These are phyloP conservation scores for Lepiota brunneoincarnata DNA, from an alignment of 768 basidiomycete species.

Conservation along the genomic window DNA sequence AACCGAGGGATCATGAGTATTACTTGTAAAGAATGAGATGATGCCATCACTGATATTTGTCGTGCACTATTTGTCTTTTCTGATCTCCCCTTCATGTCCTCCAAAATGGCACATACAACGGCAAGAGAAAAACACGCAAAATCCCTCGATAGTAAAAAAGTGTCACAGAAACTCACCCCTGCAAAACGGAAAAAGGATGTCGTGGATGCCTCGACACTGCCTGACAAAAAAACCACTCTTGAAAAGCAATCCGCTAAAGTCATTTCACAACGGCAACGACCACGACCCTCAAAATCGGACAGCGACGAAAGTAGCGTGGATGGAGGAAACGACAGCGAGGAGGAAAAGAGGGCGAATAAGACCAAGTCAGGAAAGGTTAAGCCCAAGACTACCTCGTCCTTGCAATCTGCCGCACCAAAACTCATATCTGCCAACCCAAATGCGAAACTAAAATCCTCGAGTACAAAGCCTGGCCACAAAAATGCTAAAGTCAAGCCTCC, in stretches of 20 bases:
- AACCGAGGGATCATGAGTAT: constrained; percentile 38
- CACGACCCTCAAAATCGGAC: too few relatives aligned
- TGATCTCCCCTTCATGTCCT: constrained; percentile 4
- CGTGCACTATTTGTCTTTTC: constrained; percentile 7
- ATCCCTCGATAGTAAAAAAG: constrained; percentile 13
- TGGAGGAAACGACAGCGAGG: neutral
- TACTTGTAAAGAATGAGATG: constrained; percentile 13
- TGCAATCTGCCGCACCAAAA: constrained; percentile 2
- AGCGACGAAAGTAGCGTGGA: too few relatives aligned
- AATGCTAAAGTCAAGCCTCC: constrained; percentile 10
- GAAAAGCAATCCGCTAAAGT: constrained; percentile 11
- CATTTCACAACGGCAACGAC: neutral
- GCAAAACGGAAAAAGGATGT: constrained; percentile 29
- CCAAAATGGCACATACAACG: constrained; percentile 15
- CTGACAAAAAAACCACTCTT: constrained; percentile 14
- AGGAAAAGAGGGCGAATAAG: constrained; percentile 17
- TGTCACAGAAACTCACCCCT: constrained; percentile 13
- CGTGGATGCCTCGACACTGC: constrained; percentile 9
- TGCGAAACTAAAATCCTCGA: constrained; percentile 5
- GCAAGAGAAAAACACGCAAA: constrained; percentile 20
- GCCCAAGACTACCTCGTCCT: constrained; percentile 16
- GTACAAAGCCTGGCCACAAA: neutral
- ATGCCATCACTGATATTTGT: constrained; percentile 9
- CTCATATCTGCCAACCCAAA: constrained; percentile 13
- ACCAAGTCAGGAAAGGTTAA: constrained; percentile 24